These are phyloP conservation scores for Populus euphratica DNA, from an alignment of 345 rosid genomes.

Conservation along the genomic window DNA sequence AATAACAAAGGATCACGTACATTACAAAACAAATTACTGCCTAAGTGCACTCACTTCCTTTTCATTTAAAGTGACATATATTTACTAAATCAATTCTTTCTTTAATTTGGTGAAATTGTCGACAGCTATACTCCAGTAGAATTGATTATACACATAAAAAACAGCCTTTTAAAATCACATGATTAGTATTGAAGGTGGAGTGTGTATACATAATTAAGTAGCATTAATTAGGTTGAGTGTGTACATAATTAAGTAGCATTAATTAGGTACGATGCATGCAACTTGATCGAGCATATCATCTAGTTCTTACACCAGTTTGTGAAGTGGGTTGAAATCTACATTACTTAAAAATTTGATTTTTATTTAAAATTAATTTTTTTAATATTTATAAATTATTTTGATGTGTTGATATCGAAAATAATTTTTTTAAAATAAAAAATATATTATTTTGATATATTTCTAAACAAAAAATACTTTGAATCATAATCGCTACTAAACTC, in stretches of 20 bases:
- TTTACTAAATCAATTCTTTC: neutral
- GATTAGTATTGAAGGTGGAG: neutral
- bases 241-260: neutral
- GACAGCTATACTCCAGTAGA: neutral
- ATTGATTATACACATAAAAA: neutral
- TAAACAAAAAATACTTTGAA: too few relatives aligned
- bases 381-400: too few relatives aligned
- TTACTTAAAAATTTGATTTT: too few relatives aligned
- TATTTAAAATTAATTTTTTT: too few relatives aligned
- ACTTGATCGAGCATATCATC: neutral
- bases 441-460: too few relatives aligned
- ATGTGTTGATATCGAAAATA: too few relatives aligned
- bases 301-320: neutral
- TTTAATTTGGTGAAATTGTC: neutral
- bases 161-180: neutral
- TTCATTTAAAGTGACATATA: neutral
- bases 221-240: neutral
- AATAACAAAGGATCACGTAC: neutral
- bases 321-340: too few relatives aligned
- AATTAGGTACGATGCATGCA: neutral
- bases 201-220: neutral
- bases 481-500: too few relatives aligned
- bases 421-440: too few relatives aligned
- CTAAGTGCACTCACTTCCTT: neutral
- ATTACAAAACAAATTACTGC: neutral